A percentile compares a stretch with the other conserved stretches of the same genome.
These are phyloP conservation scores for Breviolum minutum DNA, from an alignment of 73 alveolate species.

Conservation along the genomic window DNA sequence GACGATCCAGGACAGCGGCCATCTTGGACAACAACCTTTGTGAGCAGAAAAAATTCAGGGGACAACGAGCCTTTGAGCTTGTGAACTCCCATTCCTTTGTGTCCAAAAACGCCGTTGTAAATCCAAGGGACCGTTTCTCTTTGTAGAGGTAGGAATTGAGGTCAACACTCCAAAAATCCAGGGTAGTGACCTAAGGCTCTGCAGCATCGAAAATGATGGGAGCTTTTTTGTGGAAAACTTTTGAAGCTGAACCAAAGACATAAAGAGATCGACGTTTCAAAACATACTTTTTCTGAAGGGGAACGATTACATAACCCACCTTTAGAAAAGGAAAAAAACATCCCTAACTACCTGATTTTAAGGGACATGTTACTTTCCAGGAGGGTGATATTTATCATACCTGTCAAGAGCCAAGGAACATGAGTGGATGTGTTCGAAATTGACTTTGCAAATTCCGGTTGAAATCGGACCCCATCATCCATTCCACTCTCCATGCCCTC, in stretches of 20 bases:
- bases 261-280: too few relatives aligned
- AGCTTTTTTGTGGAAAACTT: not conserved
- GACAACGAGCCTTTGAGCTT: not conserved
- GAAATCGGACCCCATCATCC: slow-evolving; percentile 85
- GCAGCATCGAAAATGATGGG: not conserved
- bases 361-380: not conserved
- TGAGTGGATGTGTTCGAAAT: slow-evolving; percentile 43
- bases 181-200: slow-evolving; percentile 20
- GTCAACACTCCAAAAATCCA: slow-evolving; percentile 74
- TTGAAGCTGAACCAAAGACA: not conserved
- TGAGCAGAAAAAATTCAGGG: not conserved
- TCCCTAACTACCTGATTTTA: not conserved
- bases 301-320: not conserved
- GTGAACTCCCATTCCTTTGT: not conserved
- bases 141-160: slow-evolving; percentile 64
- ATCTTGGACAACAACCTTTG: slow-evolving; percentile 39
- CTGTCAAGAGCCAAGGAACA: not conserved
- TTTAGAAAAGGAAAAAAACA: not conserved
- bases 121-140: slow-evolving; percentile 46
- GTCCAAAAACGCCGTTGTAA: not conserved
- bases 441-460: slow-evolving; percentile 38
- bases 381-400: too few relatives aligned
- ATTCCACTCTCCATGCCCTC: slow-evolving; percentile 92
- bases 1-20: slow-evolving; percentile 12
- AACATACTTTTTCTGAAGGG: too few relatives aligned